A percentile compares a stretch with the other conserved stretches of the same genome.
Conservation (phyloP, 2,329 filamentous ascomycete species). For the Alternaria brassicicola region DNA sequence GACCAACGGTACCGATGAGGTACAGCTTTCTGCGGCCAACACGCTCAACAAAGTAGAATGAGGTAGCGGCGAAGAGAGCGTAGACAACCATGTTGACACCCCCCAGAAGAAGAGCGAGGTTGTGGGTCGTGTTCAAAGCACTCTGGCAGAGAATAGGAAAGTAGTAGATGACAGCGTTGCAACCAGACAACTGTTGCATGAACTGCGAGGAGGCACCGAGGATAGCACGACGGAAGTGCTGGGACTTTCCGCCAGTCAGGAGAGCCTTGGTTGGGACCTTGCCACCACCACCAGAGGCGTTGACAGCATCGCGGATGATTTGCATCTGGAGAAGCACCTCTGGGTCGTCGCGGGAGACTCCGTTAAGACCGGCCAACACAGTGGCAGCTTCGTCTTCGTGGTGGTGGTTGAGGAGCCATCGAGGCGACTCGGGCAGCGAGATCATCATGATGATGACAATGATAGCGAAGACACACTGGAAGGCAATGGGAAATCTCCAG, state of each 20-base stretch:
- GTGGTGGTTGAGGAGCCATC: conserved; percentile 43
- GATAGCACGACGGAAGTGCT: conserved; percentile 67
- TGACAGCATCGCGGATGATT: conserved; percentile 64
- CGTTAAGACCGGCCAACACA: conserved; percentile 58
- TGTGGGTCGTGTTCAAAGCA: conserved; percentile 59
- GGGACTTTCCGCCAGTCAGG: conserved; percentile 67
- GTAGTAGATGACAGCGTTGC: conserved; percentile 55
- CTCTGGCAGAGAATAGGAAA: conserved; percentile 52
- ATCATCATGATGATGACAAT: conserved; percentile 46
- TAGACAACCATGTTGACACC: conserved; percentile 63
- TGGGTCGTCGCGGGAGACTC: conserved; percentile 56
- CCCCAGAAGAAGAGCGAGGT: conserved; percentile 54
- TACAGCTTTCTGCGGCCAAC: conserved; percentile 59
- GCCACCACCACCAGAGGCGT: conserved; percentile 43
- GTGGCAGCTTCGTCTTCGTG: conserved; percentile 54
- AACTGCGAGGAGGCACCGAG: conserved; percentile 65
- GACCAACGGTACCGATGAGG: conserved; percentile 55
- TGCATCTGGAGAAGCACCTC: conserved; percentile 65
- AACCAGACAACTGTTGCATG: conserved; percentile 61
- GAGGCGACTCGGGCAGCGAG: conserved; percentile 36
- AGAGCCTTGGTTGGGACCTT: conserved; percentile 50
- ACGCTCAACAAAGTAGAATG: conserved; percentile 69
- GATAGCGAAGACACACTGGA: conserved; percentile 57
- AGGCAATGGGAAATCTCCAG: conserved; percentile 60
- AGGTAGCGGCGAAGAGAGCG: conserved; percentile 61